Percentiles rank a stretch among this genome's conserved stretches.
These are phyloP conservation scores for Picea abies DNA, from an alignment of 83 land plant genomes.

Conservation along the genomic window DNA sequence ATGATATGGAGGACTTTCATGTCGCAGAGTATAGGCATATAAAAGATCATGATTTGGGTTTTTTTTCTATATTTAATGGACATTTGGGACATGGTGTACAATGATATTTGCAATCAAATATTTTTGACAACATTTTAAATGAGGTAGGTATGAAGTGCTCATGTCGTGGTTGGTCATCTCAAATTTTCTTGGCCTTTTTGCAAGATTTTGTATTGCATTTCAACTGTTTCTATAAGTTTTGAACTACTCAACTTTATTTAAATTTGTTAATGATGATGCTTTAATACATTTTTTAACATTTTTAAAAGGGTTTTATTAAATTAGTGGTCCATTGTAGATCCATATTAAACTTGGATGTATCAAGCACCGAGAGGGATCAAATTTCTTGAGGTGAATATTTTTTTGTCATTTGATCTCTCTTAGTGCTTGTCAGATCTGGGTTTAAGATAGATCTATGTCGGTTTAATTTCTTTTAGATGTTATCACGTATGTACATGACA, in stretches of 20 bases:
- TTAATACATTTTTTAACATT: no score
- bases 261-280: not conserved
- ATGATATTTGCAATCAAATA: slow-evolving; percentile 49
- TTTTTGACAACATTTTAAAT: slow-evolving; percentile 73
- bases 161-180: not conserved
- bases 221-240: not conserved
- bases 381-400: no score
- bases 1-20: slow-evolving; percentile 84
- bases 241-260: not conserved
- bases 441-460: no score
- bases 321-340: no score
- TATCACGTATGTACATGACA: no score
- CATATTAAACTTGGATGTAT: no score
- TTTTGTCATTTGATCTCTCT: no score
- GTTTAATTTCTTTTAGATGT: no score
- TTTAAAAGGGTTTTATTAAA: no score
- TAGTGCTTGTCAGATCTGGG: no score
- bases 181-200: not conserved
- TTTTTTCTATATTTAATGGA: slow-evolving; percentile 89
- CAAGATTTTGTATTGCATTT: not conserved
- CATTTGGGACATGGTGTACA: slow-evolving; percentile 75
- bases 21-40: slow-evolving; percentile 59
- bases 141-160: slow-evolving; percentile 46
- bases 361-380: no score
- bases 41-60: slow-evolving; percentile 56